Conservation (phyloP, 1,139 yeast species). For the Geotrichum australiense region DNA sequence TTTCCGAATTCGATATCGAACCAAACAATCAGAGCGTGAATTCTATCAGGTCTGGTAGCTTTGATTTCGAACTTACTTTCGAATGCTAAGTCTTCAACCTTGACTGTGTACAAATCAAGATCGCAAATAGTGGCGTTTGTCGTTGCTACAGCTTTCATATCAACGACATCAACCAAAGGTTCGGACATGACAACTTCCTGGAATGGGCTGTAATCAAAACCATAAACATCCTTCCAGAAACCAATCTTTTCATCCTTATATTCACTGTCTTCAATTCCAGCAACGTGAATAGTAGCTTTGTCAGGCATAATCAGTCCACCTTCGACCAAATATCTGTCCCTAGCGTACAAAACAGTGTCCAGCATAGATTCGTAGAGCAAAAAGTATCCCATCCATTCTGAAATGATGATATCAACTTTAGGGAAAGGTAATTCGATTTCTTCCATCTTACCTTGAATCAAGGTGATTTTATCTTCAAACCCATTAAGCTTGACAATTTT, state of each 20-base stretch:
- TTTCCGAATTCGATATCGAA: slow-evolving; percentile 83
- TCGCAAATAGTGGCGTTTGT: slow-evolving; percentile 64
- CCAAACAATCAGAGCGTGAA: slow-evolving; percentile 92
- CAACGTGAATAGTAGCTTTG: slow-evolving; percentile 82
- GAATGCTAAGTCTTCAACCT: slow-evolving; percentile 74
- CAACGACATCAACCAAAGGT: slow-evolving; percentile 92
- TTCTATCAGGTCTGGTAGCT: slow-evolving; percentile 70
- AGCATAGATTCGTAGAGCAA: slow-evolving; percentile 94
- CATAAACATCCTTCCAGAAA: slow-evolving; percentile 96
- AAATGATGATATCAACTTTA: slow-evolving; percentile 86
- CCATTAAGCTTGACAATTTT: slow-evolving; percentile 83
- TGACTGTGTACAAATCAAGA: slow-evolving; percentile 85
- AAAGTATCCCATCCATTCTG: slow-evolving; percentile 99
- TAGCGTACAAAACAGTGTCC: slow-evolving; percentile 90
- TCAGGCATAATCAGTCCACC: slow-evolving; percentile 95
- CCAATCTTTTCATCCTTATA: slow-evolving; percentile 89
- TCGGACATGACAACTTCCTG: slow-evolving; percentile 76
- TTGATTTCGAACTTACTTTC: slow-evolving; percentile 56
- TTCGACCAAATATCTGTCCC: slow-evolving; percentile 81
- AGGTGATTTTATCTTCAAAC: slow-evolving; percentile 75
- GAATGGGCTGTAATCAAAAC: slow-evolving; percentile 82
- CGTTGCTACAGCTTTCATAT: slow-evolving; percentile 69
- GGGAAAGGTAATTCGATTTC: slow-evolving; percentile 74
- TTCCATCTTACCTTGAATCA: slow-evolving; percentile 89
- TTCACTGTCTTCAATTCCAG: slow-evolving; percentile 91